Conservation (phyloP, 2,329 filamentous ascomycete species). For the Cladosporium sp. region DNA sequence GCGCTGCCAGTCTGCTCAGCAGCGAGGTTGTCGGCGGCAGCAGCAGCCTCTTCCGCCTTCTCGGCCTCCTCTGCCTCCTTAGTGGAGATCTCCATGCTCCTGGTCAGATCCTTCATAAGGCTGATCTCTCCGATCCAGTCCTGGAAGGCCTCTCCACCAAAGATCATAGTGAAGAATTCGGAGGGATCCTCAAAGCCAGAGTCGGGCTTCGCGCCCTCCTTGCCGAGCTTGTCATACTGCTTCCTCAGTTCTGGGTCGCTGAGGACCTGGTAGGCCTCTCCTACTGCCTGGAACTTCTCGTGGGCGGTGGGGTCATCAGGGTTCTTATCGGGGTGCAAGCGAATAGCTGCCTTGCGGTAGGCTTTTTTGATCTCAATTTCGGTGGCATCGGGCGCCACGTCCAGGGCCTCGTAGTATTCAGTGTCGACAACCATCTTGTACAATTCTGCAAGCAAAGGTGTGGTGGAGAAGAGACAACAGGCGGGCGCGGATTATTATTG, state of each 20-base stretch:
- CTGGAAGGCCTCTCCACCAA: conserved; percentile 90
- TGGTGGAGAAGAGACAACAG: neutral
- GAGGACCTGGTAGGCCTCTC: conserved; percentile 74
- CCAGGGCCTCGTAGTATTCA: conserved; percentile 86
- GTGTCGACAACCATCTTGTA: conserved; percentile 84
- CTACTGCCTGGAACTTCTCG: conserved; percentile 83
- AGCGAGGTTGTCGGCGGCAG: conserved; percentile 41
- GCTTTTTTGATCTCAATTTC: conserved; percentile 98
- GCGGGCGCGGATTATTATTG: conserved; percentile 1
- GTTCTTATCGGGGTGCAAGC: conserved; percentile 97
- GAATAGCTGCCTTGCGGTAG: conserved; percentile 86
- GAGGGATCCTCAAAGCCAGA: conserved; percentile 91
- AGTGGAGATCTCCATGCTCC: conserved; percentile 97
- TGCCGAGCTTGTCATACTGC: conserved; percentile 95
- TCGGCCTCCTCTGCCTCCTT: conserved; percentile 70
- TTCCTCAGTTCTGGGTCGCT: conserved; percentile 82
- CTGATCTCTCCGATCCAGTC: conserved; percentile 98
- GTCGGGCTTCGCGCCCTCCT: conserved; percentile 85
- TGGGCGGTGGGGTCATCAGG: conserved; percentile 91
- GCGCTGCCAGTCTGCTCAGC: conserved; percentile 24
- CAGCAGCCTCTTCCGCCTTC: conserved; percentile 46
- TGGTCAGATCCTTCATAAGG: conserved; percentile 96
- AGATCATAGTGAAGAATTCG: conserved; percentile 98
- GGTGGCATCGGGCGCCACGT: conserved; percentile 71
- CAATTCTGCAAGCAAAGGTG: neutral